Evolutionary conservation across 306 rosid species (phyloP).

Genomic region (Fragaria vesca): DNA sequence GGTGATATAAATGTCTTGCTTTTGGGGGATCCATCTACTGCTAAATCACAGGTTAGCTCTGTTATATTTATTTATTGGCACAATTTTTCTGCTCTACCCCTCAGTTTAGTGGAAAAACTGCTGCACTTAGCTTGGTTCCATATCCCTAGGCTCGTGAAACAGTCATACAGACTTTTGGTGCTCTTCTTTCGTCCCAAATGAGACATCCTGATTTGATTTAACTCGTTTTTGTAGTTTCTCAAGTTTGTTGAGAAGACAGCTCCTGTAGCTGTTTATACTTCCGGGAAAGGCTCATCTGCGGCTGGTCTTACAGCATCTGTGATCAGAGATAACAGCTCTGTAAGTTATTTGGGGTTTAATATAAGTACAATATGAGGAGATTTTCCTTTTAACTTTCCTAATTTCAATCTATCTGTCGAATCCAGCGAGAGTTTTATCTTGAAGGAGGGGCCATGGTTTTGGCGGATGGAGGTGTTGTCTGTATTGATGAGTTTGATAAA

Average conservation of each 20-base stretch:
- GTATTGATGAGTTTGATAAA: constrained; percentile 98
- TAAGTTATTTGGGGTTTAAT: constrained; percentile 41
- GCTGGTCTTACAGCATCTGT: constrained; percentile 99
- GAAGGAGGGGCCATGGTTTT: constrained; percentile 99
- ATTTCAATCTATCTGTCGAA: constrained; percentile 26
- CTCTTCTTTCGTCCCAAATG: constrained; percentile 12
- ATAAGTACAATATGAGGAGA: neutral
- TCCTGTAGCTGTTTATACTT: constrained; percentile 93
- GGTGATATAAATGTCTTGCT: constrained; percentile 96
- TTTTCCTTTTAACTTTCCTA: constrained; percentile 20
- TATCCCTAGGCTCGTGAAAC: constrained; percentile 17
- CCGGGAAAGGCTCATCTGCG: constrained; percentile 99
- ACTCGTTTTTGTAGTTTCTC: constrained; percentile 59
- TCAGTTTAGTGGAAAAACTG: neutral
- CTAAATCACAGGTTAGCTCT: constrained; percentile 82
- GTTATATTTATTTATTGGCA: neutral
- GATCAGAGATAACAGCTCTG: constrained; percentile 79
- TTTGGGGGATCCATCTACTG: constrained; percentile 98
- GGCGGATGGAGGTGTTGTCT: constrained; percentile 99
- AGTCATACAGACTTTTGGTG: neutral
- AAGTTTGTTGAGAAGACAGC: constrained; percentile 99
- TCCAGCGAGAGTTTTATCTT: constrained; percentile 96
- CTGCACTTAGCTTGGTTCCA: constrained; percentile 7
- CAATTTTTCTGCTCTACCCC: constrained; percentile 10
- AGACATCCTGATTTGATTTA: constrained; percentile 32